Evolutionary conservation across 495 filamentous ascomycete genomes (phyloP).

Genomic region (Clavariopsis aquatica): DNA sequence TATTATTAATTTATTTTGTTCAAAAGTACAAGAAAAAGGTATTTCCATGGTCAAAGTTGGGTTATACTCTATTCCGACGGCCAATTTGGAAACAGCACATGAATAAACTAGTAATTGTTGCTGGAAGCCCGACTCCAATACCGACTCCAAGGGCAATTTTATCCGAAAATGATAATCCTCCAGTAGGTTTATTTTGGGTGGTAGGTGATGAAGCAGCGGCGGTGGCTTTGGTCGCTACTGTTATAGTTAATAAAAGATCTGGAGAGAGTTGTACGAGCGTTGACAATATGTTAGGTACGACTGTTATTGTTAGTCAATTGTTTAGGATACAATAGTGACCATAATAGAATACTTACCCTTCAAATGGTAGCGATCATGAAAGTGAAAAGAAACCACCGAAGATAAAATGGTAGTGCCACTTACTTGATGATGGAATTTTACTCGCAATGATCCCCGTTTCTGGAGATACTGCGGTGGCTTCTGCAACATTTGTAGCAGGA

Average conservation of each 20-base stretch:
- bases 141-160: slow-evolving; percentile 1
- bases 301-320: no score
- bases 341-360: no score
- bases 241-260: no score
- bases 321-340: no score
- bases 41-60: no score
- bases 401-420: neutral
- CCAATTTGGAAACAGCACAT: neutral
- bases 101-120: neutral
- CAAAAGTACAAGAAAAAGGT: no score
- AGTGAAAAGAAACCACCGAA: no score
- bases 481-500: slow-evolving; percentile 1
- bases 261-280: no score
- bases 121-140: neutral
- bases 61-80: no score
- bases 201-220: neutral
- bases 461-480: neutral
- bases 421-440: neutral
- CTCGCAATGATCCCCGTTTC: neutral
- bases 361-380: neutral
- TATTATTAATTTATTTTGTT: no score
- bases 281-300: no score
- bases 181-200: neutral
- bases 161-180: neutral
- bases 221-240: no score